A percentile compares a stretch with the other conserved stretches of the same genome.
These are phyloP conservation scores for Acanthamoeba sp. DNA, from an alignment of 208 protist species.

Conservation along the genomic window DNA sequence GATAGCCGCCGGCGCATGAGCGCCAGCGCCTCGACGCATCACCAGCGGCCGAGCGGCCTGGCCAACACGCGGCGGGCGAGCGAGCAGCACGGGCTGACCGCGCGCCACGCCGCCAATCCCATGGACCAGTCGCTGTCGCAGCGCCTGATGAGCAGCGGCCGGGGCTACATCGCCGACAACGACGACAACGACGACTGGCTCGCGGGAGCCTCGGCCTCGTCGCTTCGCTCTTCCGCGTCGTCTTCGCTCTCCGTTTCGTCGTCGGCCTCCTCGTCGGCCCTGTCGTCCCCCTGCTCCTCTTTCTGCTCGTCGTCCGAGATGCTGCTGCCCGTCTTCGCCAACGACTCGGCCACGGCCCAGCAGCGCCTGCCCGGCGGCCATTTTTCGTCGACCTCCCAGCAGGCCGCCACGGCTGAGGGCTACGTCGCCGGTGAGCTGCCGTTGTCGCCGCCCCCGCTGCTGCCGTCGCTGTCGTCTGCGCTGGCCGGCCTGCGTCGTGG, in stretches of 20 bases:
- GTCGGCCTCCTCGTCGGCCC: background rate
- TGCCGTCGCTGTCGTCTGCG: background rate
- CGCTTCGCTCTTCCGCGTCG: background rate
- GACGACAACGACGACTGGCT: background rate
- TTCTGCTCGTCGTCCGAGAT: slow-evolving; percentile 18
- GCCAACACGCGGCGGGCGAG: background rate
- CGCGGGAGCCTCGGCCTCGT: background rate
- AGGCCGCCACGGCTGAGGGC: background rate
- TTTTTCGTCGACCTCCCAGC: too few relatives aligned
- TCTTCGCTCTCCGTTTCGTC: background rate
- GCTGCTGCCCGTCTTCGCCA: background rate
- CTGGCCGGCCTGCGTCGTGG: background rate
- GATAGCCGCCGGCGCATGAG: background rate
- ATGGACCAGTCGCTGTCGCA: background rate
- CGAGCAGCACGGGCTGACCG: background rate
- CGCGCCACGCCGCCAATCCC: background rate
- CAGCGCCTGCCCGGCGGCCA: background rate
- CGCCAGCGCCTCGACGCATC: background rate
- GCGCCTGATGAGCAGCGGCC: background rate
- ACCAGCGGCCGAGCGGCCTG: background rate
- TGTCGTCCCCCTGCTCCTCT: background rate
- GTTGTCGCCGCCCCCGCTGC: too few relatives aligned
- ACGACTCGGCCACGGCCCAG: background rate
- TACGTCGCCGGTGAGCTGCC: background rate
- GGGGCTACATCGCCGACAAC: background rate